These are phyloP conservation scores for Chytriomyces confervae DNA, from an alignment of 192 early-diverging fungal genomes.

Conservation along the genomic window DNA sequence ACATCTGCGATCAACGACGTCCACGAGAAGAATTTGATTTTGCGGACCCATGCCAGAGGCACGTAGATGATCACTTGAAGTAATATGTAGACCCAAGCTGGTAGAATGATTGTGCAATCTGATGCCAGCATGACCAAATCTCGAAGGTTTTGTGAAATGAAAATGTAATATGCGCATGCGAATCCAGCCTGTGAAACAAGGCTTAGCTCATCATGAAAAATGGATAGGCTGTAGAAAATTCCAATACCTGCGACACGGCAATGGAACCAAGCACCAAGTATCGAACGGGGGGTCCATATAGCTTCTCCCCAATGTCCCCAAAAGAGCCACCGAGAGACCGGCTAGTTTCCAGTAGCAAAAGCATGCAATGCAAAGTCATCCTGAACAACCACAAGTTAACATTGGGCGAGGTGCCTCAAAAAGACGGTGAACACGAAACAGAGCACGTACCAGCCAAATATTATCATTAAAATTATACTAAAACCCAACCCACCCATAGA, in stretches of 20 bases:
- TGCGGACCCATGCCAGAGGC: slow-evolving; percentile 88
- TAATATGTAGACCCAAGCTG: slow-evolving; percentile 76
- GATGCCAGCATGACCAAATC: slow-evolving; percentile 73
- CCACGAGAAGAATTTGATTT: slow-evolving; percentile 86
- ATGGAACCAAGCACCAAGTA: slow-evolving; percentile 55
- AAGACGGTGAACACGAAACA: too few relatives aligned
- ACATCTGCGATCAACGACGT: slow-evolving; percentile 89
- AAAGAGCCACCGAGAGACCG: slow-evolving; percentile 56
- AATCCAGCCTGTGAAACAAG: slow-evolving; percentile 77
- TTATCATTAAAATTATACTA: slow-evolving; percentile 47
- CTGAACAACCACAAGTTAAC: too few relatives aligned
- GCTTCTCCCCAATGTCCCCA: slow-evolving; percentile 60
- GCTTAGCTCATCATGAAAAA: background rate
- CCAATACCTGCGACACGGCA: slow-evolving; percentile 57
- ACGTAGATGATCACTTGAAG: slow-evolving; percentile 78
- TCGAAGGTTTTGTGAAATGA: slow-evolving; percentile 83
- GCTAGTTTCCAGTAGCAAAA: slow-evolving; percentile 58
- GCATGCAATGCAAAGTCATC: slow-evolving; percentile 59
- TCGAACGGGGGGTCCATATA: slow-evolving; percentile 54
- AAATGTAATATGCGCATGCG: slow-evolving; percentile 87
- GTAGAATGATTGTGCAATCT: slow-evolving; percentile 62
- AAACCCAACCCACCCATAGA: slow-evolving; percentile 60
- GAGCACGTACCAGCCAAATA: slow-evolving; percentile 46
- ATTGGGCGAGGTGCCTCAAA: too few relatives aligned
- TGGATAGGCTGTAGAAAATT: background rate